Conservation (phyloP, 768 basidiomycete species). For the Leucocoprinus birnbaumii region DNA sequence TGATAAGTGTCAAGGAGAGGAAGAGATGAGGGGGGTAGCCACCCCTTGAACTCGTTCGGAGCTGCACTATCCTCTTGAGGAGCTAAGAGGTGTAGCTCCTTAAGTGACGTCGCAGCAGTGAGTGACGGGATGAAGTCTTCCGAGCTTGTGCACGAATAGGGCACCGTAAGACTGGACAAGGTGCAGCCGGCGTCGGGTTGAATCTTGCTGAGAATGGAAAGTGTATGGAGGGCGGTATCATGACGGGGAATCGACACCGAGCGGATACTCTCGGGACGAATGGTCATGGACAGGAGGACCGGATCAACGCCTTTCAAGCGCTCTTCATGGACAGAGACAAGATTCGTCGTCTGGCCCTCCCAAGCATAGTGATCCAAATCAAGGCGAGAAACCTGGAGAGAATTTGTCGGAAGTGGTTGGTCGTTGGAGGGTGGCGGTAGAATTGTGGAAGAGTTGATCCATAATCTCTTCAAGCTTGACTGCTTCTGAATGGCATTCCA, state of each 20-base stretch:
- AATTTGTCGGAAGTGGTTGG: neutral
- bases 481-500: conserved; percentile 26
- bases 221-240: conserved; percentile 28
- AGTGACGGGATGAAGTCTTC: conserved; percentile 7
- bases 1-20: conserved; percentile 23
- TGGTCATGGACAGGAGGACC: conserved; percentile 21
- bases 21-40: conserved; percentile 17
- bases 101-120: conserved; percentile 10
- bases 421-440: conserved; percentile 4
- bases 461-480: conserved; percentile 23
- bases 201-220: conserved; percentile 17
- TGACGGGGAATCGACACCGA: conserved; percentile 28
- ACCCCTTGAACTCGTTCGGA: conserved; percentile 15
- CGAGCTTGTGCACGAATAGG: conserved; percentile 15
- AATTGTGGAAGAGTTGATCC: conserved; percentile 30
- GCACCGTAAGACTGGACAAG: conserved; percentile 10
- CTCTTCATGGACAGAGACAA: conserved; percentile 32
- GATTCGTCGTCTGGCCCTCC: conserved; percentile 29
- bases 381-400: conserved; percentile 21
- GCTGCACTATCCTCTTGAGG: conserved; percentile 22
- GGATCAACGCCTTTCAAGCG: conserved; percentile 24
- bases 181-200: neutral
- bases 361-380: conserved; percentile 37
- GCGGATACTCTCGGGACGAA: conserved; percentile 25
- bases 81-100: conserved; percentile 27